Evolutionary conservation across 2,329 filamentous ascomycete genomes (phyloP).

Genomic region (Fusarium sp.): DNA sequence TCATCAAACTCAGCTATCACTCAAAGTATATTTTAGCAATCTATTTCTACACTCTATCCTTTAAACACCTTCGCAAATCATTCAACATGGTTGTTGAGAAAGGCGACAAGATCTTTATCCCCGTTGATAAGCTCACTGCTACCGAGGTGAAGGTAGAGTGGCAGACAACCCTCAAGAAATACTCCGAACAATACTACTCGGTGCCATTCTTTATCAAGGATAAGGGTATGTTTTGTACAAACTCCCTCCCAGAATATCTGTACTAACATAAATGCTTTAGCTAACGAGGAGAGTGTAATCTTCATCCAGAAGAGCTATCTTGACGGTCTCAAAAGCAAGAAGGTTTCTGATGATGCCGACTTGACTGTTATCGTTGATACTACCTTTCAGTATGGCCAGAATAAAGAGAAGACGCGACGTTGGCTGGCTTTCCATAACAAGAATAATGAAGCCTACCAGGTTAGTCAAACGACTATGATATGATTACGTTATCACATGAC

Average conservation of each 20-base stretch:
- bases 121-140: not conserved
- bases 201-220: not conserved
- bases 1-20: too few species aligned
- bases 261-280: not conserved
- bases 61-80: not conserved
- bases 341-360: not conserved
- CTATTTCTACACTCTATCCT: too few species aligned
- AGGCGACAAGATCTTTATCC: conserved; percentile 5
- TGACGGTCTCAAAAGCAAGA: not conserved
- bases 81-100: conserved; percentile 1
- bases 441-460: not conserved
- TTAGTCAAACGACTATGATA: not conserved
- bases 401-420: not conserved
- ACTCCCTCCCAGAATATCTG: accelerated
- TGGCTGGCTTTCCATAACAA: conserved; percentile 6
- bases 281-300: not conserved
- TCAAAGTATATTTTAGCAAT: too few species aligned
- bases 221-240: not conserved
- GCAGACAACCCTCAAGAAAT: not conserved
- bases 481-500: not conserved
- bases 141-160: not conserved
- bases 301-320: not conserved
- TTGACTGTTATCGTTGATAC: not conserved
- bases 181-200: not conserved
- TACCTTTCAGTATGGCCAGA: not conserved